Percentiles rank a stretch among this genome's conserved stretches.
Conservation (phyloP, 78 protist species). For the Chrysochromulina parva region DNA sequence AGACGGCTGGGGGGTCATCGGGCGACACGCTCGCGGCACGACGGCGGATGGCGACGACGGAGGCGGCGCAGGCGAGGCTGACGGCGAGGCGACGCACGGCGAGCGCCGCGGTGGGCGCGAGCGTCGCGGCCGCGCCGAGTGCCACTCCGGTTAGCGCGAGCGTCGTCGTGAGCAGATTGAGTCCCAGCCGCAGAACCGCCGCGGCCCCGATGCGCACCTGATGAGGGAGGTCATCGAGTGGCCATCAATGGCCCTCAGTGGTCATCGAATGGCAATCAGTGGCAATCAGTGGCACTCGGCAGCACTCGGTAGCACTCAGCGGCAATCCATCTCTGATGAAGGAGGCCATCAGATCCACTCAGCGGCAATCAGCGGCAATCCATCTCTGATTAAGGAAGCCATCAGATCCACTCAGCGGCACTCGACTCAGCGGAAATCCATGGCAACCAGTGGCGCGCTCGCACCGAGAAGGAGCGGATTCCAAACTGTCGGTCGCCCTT, state of each 20-base stretch:
- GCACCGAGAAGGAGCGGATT: slow-evolving; percentile 3
- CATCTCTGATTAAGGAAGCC: no score
- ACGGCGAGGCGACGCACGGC: neutral
- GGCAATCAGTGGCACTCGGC: no score
- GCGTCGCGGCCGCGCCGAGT: neutral
- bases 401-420: no score
- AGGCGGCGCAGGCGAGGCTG: neutral
- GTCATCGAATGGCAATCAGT: no score
- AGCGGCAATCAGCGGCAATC: no score
- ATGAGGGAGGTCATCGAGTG: no score
- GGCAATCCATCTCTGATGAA: no score
- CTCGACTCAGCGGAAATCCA: neutral
- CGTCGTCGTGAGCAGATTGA: neutral
- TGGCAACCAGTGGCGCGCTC: neutral
- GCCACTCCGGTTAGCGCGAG: neutral
- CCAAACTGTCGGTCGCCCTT: neutral
- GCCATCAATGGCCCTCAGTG: no score
- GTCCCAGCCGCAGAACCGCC: neutral
- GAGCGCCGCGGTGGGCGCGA: neutral
- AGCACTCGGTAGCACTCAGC: no score
- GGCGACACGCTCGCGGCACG: neutral
- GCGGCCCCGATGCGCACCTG: neutral
- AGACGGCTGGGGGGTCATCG: neutral
- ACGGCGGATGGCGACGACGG: neutral
- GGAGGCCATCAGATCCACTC: no score